Evolutionary conservation across 257 asterid species (phyloP).

Genomic region (Striga asiatica): DNA sequence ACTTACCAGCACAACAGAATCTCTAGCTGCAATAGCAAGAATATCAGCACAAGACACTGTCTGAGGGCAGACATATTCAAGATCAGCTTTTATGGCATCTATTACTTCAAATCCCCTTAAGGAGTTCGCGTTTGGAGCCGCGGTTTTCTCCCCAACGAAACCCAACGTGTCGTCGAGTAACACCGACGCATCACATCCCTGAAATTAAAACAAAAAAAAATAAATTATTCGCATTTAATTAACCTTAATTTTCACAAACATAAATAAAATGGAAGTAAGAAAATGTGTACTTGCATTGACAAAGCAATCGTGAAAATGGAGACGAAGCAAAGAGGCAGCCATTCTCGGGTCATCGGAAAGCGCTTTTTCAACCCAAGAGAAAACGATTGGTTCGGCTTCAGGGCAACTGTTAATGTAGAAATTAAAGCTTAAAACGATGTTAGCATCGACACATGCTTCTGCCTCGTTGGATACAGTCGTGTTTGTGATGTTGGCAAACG

Average conservation of each 20-base stretch:
- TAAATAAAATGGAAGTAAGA: not conserved
- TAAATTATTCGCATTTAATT: not conserved
- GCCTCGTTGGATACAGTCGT: slow-evolving; percentile 16
- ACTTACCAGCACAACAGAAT: slow-evolving; percentile 62
- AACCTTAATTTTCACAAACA: not conserved
- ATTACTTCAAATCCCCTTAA: slow-evolving; percentile 77
- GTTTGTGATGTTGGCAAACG: slow-evolving; percentile 8
- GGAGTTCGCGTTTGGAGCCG: slow-evolving; percentile 67
- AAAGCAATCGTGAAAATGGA: slow-evolving; percentile 86
- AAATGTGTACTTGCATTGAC: slow-evolving; percentile 51
- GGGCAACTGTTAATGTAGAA: slow-evolving; percentile 57
- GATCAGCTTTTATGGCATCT: slow-evolving; percentile 61
- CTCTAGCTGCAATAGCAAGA: slow-evolving; percentile 73
- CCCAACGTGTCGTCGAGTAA: slow-evolving; percentile 47
- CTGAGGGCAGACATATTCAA: slow-evolving; percentile 53
- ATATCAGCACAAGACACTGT: slow-evolving; percentile 87
- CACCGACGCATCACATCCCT: slow-evolving; percentile 96
- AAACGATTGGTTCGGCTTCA: slow-evolving; percentile 59
- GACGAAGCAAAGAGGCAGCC: slow-evolving; percentile 90
- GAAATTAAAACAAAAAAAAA: not conserved
- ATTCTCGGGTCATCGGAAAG: slow-evolving; percentile 66
- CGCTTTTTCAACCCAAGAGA: slow-evolving; percentile 65
- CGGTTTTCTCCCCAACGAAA: slow-evolving; percentile 62
- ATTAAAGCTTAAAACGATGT: slow-evolving; percentile 40
- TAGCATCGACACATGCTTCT: slow-evolving; percentile 35